phyloP scores from a whole-genome alignment of 192 early-diverging fungal species.

The Chytriomyces confervae region DNA sequence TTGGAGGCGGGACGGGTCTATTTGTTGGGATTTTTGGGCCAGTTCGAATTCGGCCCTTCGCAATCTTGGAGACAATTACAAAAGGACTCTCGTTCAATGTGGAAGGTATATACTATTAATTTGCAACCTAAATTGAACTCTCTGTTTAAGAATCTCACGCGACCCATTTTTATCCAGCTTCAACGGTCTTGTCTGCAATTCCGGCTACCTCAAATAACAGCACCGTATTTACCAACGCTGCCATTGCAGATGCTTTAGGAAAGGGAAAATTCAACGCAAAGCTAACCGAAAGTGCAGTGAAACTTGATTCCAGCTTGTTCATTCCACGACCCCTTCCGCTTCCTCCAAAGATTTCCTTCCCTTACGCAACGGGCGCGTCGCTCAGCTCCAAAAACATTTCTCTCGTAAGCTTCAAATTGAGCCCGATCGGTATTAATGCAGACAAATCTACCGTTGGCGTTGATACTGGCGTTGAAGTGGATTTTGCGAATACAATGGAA shows the following conservation, averaged over 20 bases:
- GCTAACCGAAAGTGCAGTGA: slow-evolving; percentile 29
- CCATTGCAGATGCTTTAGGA: background rate
- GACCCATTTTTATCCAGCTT: slow-evolving; percentile 25
- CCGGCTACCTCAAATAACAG: background rate
- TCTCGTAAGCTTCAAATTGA: slow-evolving; percentile 14
- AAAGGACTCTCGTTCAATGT: slow-evolving; percentile 38
- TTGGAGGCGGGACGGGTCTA: slow-evolving; percentile 28
- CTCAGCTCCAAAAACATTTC: slow-evolving; percentile 39
- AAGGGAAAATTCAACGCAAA: slow-evolving; percentile 20
- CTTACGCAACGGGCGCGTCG: slow-evolving; percentile 37
- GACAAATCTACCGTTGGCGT: slow-evolving; percentile 31
- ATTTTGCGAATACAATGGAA: slow-evolving; percentile 38
- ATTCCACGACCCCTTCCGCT: slow-evolving; percentile 39
- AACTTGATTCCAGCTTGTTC: slow-evolving; percentile 23
- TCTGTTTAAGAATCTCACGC: slow-evolving; percentile 10
- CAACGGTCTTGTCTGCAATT: background rate
- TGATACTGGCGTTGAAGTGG: slow-evolving; percentile 34
- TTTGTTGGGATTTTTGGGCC: slow-evolving; percentile 21
- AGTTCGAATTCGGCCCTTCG: slow-evolving; percentile 41
- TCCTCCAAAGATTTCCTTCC: slow-evolving; percentile 40
- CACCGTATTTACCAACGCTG: background rate
- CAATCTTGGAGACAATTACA: slow-evolving; percentile 38
- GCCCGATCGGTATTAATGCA: slow-evolving; percentile 11
- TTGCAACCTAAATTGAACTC: background rate
- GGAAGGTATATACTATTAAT: slow-evolving; percentile 9